These are phyloP conservation scores for Mucor plumbeus DNA, from an alignment of 371 early-diverging fungal species.

Conservation along the genomic window DNA sequence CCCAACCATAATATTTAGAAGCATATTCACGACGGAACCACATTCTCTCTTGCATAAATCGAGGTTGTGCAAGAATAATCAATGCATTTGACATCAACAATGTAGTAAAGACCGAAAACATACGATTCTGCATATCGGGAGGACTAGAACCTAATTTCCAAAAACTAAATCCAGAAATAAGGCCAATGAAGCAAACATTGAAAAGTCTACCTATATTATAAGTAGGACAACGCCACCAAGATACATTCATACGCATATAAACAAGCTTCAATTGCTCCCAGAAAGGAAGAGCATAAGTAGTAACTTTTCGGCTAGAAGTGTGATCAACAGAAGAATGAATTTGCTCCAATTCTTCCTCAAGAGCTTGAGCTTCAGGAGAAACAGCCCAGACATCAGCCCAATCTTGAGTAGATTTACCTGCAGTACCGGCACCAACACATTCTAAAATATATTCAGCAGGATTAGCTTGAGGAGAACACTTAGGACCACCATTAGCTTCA, in stretches of 20 bases:
- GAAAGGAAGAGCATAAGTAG: constrained; percentile 38
- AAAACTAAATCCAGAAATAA: constrained; percentile 77
- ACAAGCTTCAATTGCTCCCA: constrained; percentile 55
- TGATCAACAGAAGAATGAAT: constrained; percentile 35
- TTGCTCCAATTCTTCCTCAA: constrained; percentile 38
- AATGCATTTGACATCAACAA: constrained; percentile 66
- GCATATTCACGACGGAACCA: constrained; percentile 77
- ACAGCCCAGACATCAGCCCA: constrained; percentile 69
- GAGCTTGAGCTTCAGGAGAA: constrained; percentile 47
- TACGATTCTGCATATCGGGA: constrained; percentile 68
- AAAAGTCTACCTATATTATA: constrained; percentile 71
- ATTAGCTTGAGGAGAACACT: constrained; percentile 61
- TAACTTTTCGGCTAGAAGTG: constrained; percentile 21
- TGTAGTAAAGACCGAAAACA: constrained; percentile 74
- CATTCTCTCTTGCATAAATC: constrained; percentile 69
- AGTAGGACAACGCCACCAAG: constrained; percentile 68
- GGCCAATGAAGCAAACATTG: constrained; percentile 53
- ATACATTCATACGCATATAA: constrained; percentile 60
- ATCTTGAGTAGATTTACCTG: constrained; percentile 58
- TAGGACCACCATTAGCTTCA: constrained; percentile 65
- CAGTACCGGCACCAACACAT: constrained; percentile 65
- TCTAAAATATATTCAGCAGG: constrained; percentile 50
- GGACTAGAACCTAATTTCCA: constrained; percentile 62
- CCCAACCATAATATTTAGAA: constrained; percentile 75
- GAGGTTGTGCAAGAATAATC: constrained; percentile 74